Base-by-base conservation (phyloP, 1,284 basidiomycete species). In the Tilletiopsis washingtonensis region DNA sequence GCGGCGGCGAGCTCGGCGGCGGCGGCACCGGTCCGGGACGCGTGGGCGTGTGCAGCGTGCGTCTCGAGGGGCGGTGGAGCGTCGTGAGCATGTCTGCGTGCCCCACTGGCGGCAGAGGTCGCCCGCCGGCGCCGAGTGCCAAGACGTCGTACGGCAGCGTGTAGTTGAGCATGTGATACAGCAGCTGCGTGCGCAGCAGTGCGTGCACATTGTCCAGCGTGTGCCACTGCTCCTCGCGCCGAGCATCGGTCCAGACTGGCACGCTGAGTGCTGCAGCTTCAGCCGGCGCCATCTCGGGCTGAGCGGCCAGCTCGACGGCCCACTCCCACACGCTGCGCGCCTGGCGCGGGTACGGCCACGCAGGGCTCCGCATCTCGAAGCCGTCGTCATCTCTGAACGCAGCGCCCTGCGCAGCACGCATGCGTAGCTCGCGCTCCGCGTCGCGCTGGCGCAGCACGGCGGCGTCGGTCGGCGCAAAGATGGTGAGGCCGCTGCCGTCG, bases 131-230 rank as follows among this genome's bases (percentile, higher is more conserved):
- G n/a, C n/a, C n/a, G n/a, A n/a, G n/a, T n/a, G n/a, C 40, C 9
- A 49, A 15, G 4, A 21, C 34, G 11, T 43, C 39, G 37, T 57
- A 57, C 1, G 67, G 69, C 14, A 94, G 73, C 1, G 87, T 83
- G 72, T 84, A 84, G 75, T 98, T 97, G 57, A 98, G 78, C 39
- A 97, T 75, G 74, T 98, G 94, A 71, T 98, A 98, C 63, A 97
- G 84, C 42, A 99, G 79, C 63, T 90, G 85, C 70, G 96, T 90
- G 40, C 93, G 80, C 42, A 96, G 81, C 51, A 81, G 76, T 59
- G 87, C 82, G 49, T 89, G 81, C 39, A 94, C 78, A 73, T 99
- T 99, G 45, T 59, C 54, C 3, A 48, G 48, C 21, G 14, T 17
- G 27, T 17, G 23, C 21, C 47, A 36, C 3, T 43, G 43, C 17